Base-by-base conservation (phyloP, 2,329 filamentous ascomycete species). In the Colletotrichum cuscutae region DNA sequence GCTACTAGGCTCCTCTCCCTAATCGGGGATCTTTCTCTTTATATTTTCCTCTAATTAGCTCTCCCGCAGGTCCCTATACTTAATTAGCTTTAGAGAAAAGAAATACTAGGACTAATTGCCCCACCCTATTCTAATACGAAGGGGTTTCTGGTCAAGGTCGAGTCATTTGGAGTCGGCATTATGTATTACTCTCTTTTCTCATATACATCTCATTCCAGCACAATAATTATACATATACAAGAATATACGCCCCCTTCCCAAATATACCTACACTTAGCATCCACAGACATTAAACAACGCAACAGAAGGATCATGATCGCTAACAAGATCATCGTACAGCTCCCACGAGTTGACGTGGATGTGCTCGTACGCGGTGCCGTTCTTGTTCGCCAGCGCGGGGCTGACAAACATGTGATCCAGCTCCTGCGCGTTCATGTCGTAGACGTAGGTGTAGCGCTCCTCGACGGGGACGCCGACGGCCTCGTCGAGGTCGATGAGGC, bases 321-420 rank as follows among this genome's bases (percentile, higher is more conserved):
- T 91, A 26, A 89, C 87, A 79, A 89, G 84, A 65, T 88, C 88
- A 35, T 84, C 86, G 72, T 81, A 86, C 35, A 84, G 81, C 62
- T 89, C 86, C 92, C 92, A 94, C 3, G 91, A 91, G 80, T 93
- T 94, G 64, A 94, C 83, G 82, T 94, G 92, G 30, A 94, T 78
- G 80, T 94, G 92, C 84, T 94, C 90, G 75, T 90, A 89, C 77
- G 84, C 80, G 19, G 85, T 81, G 13, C 53, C 52, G 46, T 78
- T 79, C 4, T 80, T 78, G 32, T 78, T 78, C 30, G 82, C 83
- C 71, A 92, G 77, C 62, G 84, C 84, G 30, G 86, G 83, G 78
- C 89, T 92, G 69, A 93, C 86, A 76, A 88, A 93, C 82, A 93
- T 89, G 82, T 94, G 92, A 80, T 94, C 92, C 22, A 94, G 84